A percentile compares a stretch with the other conserved stretches of the same genome.
Conservation (phyloP, 1,284 basidiomycete species). For the Trichosporon ovoides region DNA sequence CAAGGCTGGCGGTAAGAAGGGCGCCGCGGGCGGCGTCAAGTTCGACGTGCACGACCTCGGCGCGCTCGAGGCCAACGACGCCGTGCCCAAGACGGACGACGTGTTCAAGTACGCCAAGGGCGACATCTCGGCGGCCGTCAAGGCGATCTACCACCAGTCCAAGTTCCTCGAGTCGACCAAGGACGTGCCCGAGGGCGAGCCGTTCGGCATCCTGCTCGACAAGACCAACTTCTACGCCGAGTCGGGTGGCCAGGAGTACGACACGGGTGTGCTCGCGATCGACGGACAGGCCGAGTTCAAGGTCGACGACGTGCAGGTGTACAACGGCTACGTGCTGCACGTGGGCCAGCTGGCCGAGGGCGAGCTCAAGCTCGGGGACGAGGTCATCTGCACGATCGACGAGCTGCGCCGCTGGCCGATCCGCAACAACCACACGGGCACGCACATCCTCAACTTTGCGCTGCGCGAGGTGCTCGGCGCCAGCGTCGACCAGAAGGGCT, state of each 20-base stretch:
- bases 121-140: constrained; percentile 69
- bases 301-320: constrained; percentile 86
- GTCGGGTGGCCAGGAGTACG: constrained; percentile 93
- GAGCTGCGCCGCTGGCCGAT: constrained; percentile 91
- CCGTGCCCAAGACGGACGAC: constrained; percentile 91
- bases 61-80: constrained; percentile 69
- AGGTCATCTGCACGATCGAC: constrained; percentile 68
- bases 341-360: constrained; percentile 80
- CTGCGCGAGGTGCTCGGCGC: constrained; percentile 91
- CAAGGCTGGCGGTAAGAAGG: constrained; percentile 68
- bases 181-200: constrained; percentile 57
- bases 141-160: constrained; percentile 80
- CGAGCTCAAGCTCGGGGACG: constrained; percentile 61
- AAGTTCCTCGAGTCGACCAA: constrained; percentile 67
- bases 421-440: constrained; percentile 96
- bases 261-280: constrained; percentile 89
- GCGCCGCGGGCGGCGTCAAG: constrained; percentile 66
- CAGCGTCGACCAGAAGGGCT: constrained; percentile 97
- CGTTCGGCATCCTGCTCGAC: constrained; percentile 85
- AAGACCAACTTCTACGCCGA: constrained; percentile 98
- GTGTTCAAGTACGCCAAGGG: constrained; percentile 82
- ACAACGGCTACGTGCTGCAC: constrained; percentile 81
- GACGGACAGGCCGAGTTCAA: constrained; percentile 89
- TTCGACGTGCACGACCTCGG: constrained; percentile 95
- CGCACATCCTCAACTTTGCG: constrained; percentile 93